Evolutionary conservation across 1,139 yeast species (phyloP).

Genomic region (Hemisphaericaspora lyxosophila): DNA sequence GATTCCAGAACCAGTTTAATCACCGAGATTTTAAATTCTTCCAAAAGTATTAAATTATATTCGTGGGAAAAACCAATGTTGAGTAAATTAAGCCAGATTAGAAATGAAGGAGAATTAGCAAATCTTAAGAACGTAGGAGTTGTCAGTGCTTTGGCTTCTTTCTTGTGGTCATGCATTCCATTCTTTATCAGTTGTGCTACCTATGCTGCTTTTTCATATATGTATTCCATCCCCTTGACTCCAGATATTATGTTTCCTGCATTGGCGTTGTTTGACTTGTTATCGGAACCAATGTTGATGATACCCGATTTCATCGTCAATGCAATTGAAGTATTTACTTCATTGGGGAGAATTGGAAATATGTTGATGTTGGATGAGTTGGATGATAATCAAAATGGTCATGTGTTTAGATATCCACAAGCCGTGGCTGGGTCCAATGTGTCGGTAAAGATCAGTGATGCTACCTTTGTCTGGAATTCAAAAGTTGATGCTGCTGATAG

Average conservation of each 20-base stretch:
- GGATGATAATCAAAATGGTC: constrained; percentile 56
- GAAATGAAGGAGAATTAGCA: constrained; percentile 38
- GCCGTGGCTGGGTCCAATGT: constrained; percentile 13
- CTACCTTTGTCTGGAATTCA: constrained; percentile 21
- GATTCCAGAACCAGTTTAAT: constrained; percentile 40
- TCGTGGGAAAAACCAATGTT: constrained; percentile 45
- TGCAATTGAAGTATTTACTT: constrained; percentile 32
- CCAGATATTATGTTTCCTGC: constrained; percentile 44
- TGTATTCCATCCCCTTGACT: constrained; percentile 27
- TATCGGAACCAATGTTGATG: constrained; percentile 35
- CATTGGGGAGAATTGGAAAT: constrained; percentile 33
- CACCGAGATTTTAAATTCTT: constrained; percentile 39
- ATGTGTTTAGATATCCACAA: constrained; percentile 59
- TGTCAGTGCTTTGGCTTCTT: constrained; percentile 29
- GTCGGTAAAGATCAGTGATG: constrained; percentile 17
- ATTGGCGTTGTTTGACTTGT: constrained; percentile 34
- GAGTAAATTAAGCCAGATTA: constrained; percentile 29
- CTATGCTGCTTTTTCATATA: constrained; percentile 27
- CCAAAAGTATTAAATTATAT: constrained; percentile 41
- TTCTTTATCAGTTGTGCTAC: constrained; percentile 35
- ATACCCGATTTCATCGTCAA: constrained; percentile 33
- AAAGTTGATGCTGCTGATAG: constrained; percentile 7
- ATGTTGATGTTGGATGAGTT: constrained; percentile 36
- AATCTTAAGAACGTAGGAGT: constrained; percentile 32
- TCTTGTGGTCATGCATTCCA: constrained; percentile 41